Evolutionary conservation across 1,139 yeast genomes (phyloP).

Genomic region (Debaryomyces sp.): DNA sequence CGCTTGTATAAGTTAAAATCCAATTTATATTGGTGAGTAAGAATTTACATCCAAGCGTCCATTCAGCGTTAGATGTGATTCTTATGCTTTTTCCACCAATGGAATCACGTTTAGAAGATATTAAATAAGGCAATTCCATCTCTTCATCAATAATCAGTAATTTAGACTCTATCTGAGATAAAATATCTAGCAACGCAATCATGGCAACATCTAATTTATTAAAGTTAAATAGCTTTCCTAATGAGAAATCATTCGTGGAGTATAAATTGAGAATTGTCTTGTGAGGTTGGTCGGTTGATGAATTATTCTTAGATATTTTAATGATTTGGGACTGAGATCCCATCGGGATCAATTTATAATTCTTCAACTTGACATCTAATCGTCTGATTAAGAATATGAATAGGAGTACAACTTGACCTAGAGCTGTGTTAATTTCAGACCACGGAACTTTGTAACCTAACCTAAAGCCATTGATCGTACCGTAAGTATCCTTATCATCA

Average conservation of each 20-base stretch:
- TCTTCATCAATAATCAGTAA: constrained; percentile 52
- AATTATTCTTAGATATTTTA: constrained; percentile 32
- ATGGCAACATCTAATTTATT: constrained; percentile 74
- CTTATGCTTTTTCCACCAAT: constrained; percentile 81
- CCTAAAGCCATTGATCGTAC: constrained; percentile 83
- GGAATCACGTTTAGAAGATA: constrained; percentile 52
- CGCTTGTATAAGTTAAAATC: constrained; percentile 50
- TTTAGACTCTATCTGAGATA: constrained; percentile 56
- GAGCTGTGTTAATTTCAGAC: constrained; percentile 91
- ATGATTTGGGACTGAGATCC: constrained; percentile 85
- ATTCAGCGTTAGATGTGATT: constrained; percentile 73
- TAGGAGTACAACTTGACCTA: constrained; percentile 80
- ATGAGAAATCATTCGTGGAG: constrained; percentile 66
- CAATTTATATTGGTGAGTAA: constrained; percentile 70
- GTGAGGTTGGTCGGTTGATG: constrained; percentile 12
- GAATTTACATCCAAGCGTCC: constrained; percentile 91
- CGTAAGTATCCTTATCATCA: constrained; percentile 68
- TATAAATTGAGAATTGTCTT: constrained; percentile 50
- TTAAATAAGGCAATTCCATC: constrained; percentile 73
- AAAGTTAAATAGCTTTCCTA: constrained; percentile 70
- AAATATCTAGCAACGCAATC: constrained; percentile 70
- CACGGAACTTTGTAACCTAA: constrained; percentile 79
- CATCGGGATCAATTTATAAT: constrained; percentile 74
- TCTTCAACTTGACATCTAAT: constrained; percentile 55
- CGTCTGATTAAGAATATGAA: constrained; percentile 65